Evolutionary conservation across 306 rosid genomes (phyloP).

Genomic region (Begonia fuchsioides): DNA sequence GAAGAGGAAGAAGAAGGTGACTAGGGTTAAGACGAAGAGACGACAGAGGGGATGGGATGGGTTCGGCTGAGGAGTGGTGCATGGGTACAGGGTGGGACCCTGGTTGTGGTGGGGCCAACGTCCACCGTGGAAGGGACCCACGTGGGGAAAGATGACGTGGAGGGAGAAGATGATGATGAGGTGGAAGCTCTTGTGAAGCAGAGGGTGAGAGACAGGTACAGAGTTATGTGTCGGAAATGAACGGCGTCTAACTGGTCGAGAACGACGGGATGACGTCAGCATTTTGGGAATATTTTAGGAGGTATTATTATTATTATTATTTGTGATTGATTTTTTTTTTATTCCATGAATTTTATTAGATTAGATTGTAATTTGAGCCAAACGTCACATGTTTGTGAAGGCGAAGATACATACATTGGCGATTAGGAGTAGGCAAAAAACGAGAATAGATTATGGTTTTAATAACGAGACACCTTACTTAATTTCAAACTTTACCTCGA

Average conservation of each 20-base stretch:
- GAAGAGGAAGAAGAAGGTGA: conserved; percentile 10
- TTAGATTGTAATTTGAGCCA: no score
- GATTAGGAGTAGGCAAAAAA: no score
- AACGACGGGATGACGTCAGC: no score
- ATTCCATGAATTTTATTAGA: no score
- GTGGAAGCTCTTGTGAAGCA: conserved; percentile 16
- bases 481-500: no score
- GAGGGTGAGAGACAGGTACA: conserved; percentile 7
- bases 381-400: no score
- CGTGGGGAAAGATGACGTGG: conserved; percentile 5
- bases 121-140: neutral
- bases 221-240: conserved; percentile 26
- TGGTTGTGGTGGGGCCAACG: conserved; percentile 31
- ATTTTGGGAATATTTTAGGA: no score
- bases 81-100: conserved; percentile 27
- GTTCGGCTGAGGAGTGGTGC: conserved; percentile 18
- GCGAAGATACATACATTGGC: no score
- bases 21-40: conserved; percentile 30
- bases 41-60: conserved; percentile 19
- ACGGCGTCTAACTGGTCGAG: conserved; percentile 16
- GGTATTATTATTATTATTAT: no score
- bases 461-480: no score
- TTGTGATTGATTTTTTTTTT: no score
- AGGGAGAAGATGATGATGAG: conserved; percentile 11
- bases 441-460: no score